phyloP scores from a whole-genome alignment of 139 green algal genomes.

The Volvox africanus region DNA sequence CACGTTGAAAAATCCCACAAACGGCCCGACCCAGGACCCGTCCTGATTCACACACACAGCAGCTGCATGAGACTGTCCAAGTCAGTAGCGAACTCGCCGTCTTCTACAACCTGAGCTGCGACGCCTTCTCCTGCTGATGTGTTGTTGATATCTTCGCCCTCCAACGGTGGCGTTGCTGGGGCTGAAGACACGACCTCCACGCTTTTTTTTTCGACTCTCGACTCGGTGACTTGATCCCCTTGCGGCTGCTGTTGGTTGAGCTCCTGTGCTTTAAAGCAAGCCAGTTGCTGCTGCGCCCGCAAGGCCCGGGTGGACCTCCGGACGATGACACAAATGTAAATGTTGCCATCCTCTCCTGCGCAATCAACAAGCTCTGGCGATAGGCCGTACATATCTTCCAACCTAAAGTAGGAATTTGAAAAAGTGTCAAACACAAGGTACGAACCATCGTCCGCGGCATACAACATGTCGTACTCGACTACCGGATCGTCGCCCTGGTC shows the following conservation, averaged over 20 bases:
- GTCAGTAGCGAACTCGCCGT: not conserved
- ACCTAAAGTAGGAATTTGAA: not conserved
- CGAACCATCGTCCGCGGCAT: constrained; percentile 1
- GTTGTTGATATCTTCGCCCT: too few species aligned
- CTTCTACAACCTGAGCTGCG: not conserved
- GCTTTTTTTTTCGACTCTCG: too few species aligned
- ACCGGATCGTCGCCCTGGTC: constrained; percentile 10
- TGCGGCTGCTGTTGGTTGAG: not conserved
- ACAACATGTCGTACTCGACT: constrained; percentile 21
- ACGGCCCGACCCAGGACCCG: too few species aligned
- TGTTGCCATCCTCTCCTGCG: not conserved
- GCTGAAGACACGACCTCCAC: not conserved
- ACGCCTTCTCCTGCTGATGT: too few species aligned
- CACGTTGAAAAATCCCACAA: too few species aligned
- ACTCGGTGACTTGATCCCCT: not conserved
- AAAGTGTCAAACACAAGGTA: constrained; percentile 6
- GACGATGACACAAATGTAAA: constrained; percentile 14
- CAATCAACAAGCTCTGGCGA: not conserved
- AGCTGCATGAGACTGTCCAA: constrained; percentile 23
- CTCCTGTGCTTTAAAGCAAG: constrained; percentile 1
- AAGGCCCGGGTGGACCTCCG: not conserved
- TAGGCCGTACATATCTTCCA: not conserved
- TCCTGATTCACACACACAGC: not conserved
- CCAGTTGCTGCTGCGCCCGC: not conserved
- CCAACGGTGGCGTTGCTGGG: too few species aligned